Evolutionary conservation across 2,329 filamentous ascomycete species (phyloP).

Genomic region (Herpotrichia juniperi): DNA sequence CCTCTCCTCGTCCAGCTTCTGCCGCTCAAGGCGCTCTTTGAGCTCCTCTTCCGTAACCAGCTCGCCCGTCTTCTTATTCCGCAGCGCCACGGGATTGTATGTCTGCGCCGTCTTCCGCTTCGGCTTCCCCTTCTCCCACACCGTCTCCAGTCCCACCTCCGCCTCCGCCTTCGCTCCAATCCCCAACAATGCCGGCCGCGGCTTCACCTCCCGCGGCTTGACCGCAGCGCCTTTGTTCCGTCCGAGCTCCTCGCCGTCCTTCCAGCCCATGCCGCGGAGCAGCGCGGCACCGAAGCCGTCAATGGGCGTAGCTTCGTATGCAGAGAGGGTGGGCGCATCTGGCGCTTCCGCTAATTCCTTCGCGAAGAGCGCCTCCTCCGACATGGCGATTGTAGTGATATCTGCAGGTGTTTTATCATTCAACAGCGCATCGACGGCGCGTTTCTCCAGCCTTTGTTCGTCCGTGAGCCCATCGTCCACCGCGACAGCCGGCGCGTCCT

Average conservation of each 20-base stretch:
- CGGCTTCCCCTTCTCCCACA: slow-evolving; percentile 65
- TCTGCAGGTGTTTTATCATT: slow-evolving; percentile 44
- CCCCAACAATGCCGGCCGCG: slow-evolving; percentile 80
- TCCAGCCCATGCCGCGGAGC: slow-evolving; percentile 94
- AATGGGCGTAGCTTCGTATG: slow-evolving; percentile 88
- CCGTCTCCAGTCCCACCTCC: slow-evolving; percentile 69
- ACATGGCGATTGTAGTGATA: slow-evolving; percentile 47
- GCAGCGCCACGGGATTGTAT: slow-evolving; percentile 67
- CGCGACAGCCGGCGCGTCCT: slow-evolving; percentile 19
- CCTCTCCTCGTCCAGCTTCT: slow-evolving; percentile 4
- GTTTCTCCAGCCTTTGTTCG: slow-evolving; percentile 57
- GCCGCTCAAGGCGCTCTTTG: slow-evolving; percentile 56
- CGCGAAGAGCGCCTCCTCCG: slow-evolving; percentile 71
- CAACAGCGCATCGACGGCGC: slow-evolving; percentile 55
- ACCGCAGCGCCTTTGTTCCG: slow-evolving; percentile 44
- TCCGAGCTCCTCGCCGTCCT: slow-evolving; percentile 68
- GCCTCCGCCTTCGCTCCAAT: slow-evolving; percentile 84
- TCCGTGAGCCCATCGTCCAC: slow-evolving; percentile 32
- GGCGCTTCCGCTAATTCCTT: slow-evolving; percentile 75
- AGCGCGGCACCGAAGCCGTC: slow-evolving; percentile 94
- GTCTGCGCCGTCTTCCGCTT: slow-evolving; percentile 53
- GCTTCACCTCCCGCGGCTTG: slow-evolving; percentile 69
- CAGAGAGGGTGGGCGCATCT: slow-evolving; percentile 76
- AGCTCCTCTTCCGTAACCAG: slow-evolving; percentile 67
- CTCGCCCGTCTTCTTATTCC: slow-evolving; percentile 68